These are phyloP conservation scores for Clohesyomyces aquaticus DNA, from an alignment of 495 filamentous ascomycete genomes.

Conservation along the genomic window DNA sequence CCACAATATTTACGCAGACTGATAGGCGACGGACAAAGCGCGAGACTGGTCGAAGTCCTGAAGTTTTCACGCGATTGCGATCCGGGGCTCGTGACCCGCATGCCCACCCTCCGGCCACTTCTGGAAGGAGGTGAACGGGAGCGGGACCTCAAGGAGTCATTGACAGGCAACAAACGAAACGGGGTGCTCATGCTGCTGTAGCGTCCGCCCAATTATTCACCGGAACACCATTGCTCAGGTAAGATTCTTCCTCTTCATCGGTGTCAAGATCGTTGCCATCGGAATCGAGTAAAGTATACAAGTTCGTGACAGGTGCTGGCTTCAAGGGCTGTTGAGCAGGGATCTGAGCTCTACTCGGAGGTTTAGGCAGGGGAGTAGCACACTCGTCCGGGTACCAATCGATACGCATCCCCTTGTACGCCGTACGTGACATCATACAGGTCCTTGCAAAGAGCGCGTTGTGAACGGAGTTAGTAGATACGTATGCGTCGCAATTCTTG, in stretches of 20 bases:
- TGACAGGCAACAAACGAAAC: neutral
- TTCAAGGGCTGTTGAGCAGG: constrained; percentile 6
- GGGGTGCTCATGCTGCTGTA: constrained; percentile 10
- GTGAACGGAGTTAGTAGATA: constrained; percentile 78
- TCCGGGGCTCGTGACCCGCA: neutral
- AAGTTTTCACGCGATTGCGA: neutral
- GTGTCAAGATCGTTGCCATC: constrained; percentile 21
- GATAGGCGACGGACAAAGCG: neutral
- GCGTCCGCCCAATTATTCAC: constrained; percentile 31
- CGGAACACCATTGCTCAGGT: constrained; percentile 7
- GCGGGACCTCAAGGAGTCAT: neutral
- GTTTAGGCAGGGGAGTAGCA: constrained; percentile 59
- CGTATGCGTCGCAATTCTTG: constrained; percentile 59
- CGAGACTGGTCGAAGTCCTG: neutral
- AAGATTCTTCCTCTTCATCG: constrained; percentile 22
- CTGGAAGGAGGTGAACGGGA: neutral
- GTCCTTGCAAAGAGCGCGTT: constrained; percentile 74
- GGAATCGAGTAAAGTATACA: constrained; percentile 24
- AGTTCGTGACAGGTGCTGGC: constrained; percentile 20
- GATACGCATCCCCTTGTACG: constrained; percentile 75
- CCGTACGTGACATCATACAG: constrained; percentile 75
- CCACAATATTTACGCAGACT: neutral
- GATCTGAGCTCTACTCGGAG: constrained; percentile 34
- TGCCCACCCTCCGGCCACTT: neutral
- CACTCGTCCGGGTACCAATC: constrained; percentile 78